Percentiles rank a stretch among this genome's conserved stretches.
phyloP scores from a whole-genome alignment of 2,329 filamentous ascomycete genomes.

The Aspergillus sojae region DNA sequence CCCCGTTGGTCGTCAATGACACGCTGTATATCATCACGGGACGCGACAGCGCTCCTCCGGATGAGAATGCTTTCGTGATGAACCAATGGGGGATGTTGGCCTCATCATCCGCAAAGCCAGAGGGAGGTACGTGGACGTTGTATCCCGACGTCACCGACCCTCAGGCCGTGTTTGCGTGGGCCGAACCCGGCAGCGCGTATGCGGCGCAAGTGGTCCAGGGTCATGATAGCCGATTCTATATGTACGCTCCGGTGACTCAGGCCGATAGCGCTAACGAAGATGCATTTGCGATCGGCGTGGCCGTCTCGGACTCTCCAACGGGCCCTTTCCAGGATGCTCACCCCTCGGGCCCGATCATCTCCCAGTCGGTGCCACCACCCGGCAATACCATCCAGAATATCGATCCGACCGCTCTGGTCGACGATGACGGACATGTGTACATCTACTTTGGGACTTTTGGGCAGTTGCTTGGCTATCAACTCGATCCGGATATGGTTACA shows the following conservation, averaged over 20 bases:
- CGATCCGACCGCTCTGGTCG: conserved; percentile 6
- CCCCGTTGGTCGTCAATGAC: conserved; percentile 2
- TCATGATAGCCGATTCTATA: conserved; percentile 2
- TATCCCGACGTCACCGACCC: conserved; percentile 2
- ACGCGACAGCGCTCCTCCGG: not conserved
- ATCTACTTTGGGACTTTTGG: conserved; percentile 9
- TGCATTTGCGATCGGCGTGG: conserved; percentile 6
- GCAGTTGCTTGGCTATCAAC: conserved; percentile 1
- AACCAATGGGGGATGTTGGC: conserved; percentile 5
- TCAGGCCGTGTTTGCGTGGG: not conserved
- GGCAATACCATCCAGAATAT: conserved; percentile 8
- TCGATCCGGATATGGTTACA: conserved; percentile 7
- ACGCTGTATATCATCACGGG: conserved; percentile 8
- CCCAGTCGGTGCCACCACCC: conserved; percentile 2
- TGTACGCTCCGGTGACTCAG: conserved; percentile 5
- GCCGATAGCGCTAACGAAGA: conserved; percentile 1
- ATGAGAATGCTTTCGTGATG: conserved; percentile 6
- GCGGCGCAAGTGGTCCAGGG: conserved; percentile 5
- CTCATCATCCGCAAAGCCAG: not conserved
- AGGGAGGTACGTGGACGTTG: conserved; percentile 3
- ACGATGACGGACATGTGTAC: conserved; percentile 7
- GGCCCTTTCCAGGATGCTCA: conserved; percentile 7
- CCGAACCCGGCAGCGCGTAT: not conserved
- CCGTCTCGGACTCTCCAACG: not conserved
- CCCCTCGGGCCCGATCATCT: conserved; percentile 7